Evolutionary conservation across 768 basidiomycete species (phyloP), one percentile per base, ranked within the genome.

Genomic region (Mycena chlorophos): DNA sequence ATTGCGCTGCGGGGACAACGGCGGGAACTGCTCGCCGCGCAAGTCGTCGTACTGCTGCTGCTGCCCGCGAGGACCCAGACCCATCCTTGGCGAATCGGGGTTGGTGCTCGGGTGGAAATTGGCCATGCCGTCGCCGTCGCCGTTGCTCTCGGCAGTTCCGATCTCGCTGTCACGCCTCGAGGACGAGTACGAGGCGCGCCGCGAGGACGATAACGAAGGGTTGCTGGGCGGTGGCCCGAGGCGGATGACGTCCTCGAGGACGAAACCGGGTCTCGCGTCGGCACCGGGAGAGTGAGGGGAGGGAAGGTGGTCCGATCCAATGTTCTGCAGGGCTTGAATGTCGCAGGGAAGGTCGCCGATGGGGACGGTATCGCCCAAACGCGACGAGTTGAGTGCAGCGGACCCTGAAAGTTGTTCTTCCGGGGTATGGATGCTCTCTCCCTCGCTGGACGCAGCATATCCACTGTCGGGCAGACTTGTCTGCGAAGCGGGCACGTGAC

Each of bases 401-500:
- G 22, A 19, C 40, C 10, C 8, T 43, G 12, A 19, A 16, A 6
- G 40, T 8, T 12, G 14, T 10, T 10, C 40, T 6, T 19, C 40
- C 10, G 40, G 12, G 40, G 14, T 8, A 20, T 6, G 10, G 22
- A 10, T 19, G 40, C 40, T 40, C 40, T 54, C 57, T 25, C 31
- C 40, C 42, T 51, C 55, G 17, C 28, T 46, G 27, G 38, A 42
- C 17, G 52, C 57, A 31, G 52, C 28, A 46, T 58, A 54, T 38
- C 52, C 57, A 42, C 48, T 50, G 28, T 54, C 57, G 26, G 40
- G 10, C 40, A 43, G 40, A 43, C 40, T 43, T 10, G 20, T 43
- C 22, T 43, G 12, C 22, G 40, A 20, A 37, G 3, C 30, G 29
- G 22, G 16, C 42, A 10, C 42, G 16, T 8, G 12, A 14, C 30